Evolutionary conservation across 148 eudicot species (phyloP), one percentile per base, ranked within the genome.

Genomic region (Rhododendron vialii): DNA sequence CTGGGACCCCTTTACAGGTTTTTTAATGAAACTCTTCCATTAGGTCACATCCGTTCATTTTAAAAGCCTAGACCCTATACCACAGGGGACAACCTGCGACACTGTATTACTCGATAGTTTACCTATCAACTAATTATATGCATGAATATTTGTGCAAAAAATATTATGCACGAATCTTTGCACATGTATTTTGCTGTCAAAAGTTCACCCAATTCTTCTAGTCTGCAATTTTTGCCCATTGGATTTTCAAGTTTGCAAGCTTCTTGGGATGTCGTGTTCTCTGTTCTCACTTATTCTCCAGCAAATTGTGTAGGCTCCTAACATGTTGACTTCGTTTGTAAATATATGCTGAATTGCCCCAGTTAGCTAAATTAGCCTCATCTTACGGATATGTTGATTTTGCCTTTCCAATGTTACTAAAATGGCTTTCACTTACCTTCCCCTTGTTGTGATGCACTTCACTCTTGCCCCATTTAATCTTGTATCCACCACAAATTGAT

Each of bases 1-100:
- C 99, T 13, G 99, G 99, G 84, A 97, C 99, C 36, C 99, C 99
- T 41, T 88, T 97, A 85, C 99, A 97, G 98, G 99, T 95, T 80
- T 85, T 84, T 87, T 67, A 51, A 4, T 8, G 26, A 30, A 78
- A 36, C 36, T 48, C 30, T 33, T 51, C 59, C 12, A 75, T 45
- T 51, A 38, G 30, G 24, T 38, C 84, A 83, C 12, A 13, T 63
- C 63, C 48, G 24, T 83, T 33, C 5, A 63, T 38, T 51, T 83
- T 45, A 41, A 38, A 63, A 24, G 22, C 20, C 18, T 59, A 63
- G 26, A 26, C 36, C 26, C 74, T 67, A 17, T 15, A 26, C 35
- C 74, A 67, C 28, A 67, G 35, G 17, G 36, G 36, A 28, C 35
- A 67, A 26, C 74, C 74, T n/a, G 35, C 15, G 3, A 67, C 17